Percentiles rank a stretch among this genome's conserved stretches.
Evolutionary conservation across 768 basidiomycete genomes (phyloP).

Genomic region (Lactifluus piperatus): DNA sequence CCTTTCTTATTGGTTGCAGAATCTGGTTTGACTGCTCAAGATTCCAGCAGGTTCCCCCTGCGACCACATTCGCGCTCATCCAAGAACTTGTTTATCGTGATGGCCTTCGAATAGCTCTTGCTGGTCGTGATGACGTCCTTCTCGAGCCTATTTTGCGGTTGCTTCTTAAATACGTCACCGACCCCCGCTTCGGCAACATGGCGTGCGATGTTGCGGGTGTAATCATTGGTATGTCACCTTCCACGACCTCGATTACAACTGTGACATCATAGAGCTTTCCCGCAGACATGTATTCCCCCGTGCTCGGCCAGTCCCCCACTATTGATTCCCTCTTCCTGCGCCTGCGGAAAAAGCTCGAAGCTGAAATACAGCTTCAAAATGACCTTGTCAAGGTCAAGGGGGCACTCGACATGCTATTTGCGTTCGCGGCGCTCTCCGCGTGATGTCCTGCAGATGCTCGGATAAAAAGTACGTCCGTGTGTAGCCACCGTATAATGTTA

Average conservation of each 20-base stretch:
- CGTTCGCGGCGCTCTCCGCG: constrained; percentile 38
- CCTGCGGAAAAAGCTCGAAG: constrained; percentile 73
- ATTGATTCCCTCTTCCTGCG: constrained; percentile 82
- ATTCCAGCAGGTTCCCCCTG: constrained; percentile 67
- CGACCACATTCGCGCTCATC: constrained; percentile 82
- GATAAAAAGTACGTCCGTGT: constrained; percentile 19
- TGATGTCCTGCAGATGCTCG: constrained; percentile 7
- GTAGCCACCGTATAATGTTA: constrained; percentile 18
- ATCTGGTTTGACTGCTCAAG: constrained; percentile 1
- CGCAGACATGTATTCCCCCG: constrained; percentile 83
- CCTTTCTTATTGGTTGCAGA: not conserved
- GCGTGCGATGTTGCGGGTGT: constrained; percentile 73
- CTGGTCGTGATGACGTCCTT: constrained; percentile 88
- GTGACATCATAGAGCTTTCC: constrained; percentile 11
- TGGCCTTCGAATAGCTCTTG: constrained; percentile 75
- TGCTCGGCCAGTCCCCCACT: constrained; percentile 89
- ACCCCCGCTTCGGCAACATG: constrained; percentile 89
- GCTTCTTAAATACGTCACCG: constrained; percentile 73
- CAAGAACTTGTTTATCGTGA: constrained; percentile 91
- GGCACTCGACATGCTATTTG: constrained; percentile 84
- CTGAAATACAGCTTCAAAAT: constrained; percentile 82
- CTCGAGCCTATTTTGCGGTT: constrained; percentile 87
- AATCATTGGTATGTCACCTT: constrained; percentile 61
- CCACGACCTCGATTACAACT: not conserved
- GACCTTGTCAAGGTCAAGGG: constrained; percentile 78